Evolutionary conservation across 2,329 filamentous ascomycete species (phyloP).

Genomic region (Aspergillus sp.): DNA sequence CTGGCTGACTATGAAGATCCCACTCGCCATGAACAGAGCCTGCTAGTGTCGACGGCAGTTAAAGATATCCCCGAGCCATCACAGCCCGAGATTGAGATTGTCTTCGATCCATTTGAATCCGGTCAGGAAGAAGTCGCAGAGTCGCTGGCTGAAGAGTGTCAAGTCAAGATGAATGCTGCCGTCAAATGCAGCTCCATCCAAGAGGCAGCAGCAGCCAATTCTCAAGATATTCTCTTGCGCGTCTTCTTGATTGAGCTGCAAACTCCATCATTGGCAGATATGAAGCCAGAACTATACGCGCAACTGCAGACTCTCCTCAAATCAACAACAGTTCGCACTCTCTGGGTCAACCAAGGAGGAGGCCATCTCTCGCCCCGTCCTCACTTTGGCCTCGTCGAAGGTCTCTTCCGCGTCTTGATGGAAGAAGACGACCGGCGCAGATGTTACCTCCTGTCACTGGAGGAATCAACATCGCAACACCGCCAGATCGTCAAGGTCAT

Average conservation of each 20-base stretch:
- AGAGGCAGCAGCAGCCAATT: too few relatives aligned
- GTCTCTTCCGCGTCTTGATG: slow-evolving; percentile 6
- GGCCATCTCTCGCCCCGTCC: slow-evolving; percentile 4
- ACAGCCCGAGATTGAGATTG: too few relatives aligned
- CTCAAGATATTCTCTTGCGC: too few relatives aligned
- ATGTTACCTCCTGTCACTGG: slow-evolving; percentile 3
- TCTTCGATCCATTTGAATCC: too few relatives aligned
- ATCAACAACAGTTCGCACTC: neutral
- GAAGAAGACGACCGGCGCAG: slow-evolving; percentile 3
- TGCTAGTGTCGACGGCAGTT: slow-evolving; percentile 10
- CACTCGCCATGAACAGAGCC: slow-evolving; percentile 3
- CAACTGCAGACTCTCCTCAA: slow-evolving; percentile 1
- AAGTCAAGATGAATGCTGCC: too few relatives aligned
- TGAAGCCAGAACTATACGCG: slow-evolving; percentile 1
- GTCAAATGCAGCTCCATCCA: too few relatives aligned
- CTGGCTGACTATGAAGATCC: slow-evolving; percentile 10
- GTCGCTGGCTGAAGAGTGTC: too few relatives aligned
- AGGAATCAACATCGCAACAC: neutral
- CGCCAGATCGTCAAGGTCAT: slow-evolving; percentile 3
- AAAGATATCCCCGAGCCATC: neutral
- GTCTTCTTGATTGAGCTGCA: slow-evolving; percentile 1
- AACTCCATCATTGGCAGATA: slow-evolving; percentile 1
- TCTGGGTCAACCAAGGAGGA: slow-evolving; percentile 6
- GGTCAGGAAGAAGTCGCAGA: too few relatives aligned
- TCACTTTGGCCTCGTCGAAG: slow-evolving; percentile 6